These are phyloP conservation scores for Cladobotryum protrusum DNA, from an alignment of 2,329 filamentous ascomycete genomes.

Conservation along the genomic window DNA sequence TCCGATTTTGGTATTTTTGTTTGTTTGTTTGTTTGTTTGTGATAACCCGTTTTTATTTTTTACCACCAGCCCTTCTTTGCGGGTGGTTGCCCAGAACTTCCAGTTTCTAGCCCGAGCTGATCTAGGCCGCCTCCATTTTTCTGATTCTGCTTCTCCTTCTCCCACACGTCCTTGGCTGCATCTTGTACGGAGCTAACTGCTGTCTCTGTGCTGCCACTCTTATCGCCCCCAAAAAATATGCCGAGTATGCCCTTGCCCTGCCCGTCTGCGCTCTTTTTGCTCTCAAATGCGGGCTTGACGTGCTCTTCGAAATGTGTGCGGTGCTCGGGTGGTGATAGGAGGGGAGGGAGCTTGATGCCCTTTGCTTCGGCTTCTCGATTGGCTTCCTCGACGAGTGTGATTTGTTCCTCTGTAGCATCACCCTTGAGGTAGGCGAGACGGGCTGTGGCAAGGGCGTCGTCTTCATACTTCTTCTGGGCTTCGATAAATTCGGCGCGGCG, in stretches of 20 bases:
- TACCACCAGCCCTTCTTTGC: slow-evolving; percentile 48
- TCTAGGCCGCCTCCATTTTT: slow-evolving; percentile 45
- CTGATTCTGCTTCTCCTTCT: slow-evolving; percentile 47
- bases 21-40: slow-evolving; percentile 12
- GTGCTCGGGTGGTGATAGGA: slow-evolving; percentile 41
- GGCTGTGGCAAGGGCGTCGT: slow-evolving; percentile 50
- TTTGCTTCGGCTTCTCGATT: slow-evolving; percentile 40
- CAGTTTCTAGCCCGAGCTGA: slow-evolving; percentile 37
- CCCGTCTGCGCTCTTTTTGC: slow-evolving; percentile 16
- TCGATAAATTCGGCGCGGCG: slow-evolving; percentile 54
- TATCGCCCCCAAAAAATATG: slow-evolving; percentile 24
- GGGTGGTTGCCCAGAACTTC: slow-evolving; percentile 17
- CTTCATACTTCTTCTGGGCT: slow-evolving; percentile 47
- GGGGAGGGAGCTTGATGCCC: slow-evolving; percentile 43
- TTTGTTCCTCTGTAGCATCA: slow-evolving; percentile 50
- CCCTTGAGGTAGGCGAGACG: slow-evolving; percentile 56
- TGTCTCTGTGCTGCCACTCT: slow-evolving; percentile 14
- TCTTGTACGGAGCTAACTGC: slow-evolving; percentile 24
- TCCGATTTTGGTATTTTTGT: slow-evolving; percentile 2
- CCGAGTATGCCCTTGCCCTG: slow-evolving; percentile 33
- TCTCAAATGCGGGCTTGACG: slow-evolving; percentile 26
- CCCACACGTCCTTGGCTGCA: slow-evolving; percentile 39
- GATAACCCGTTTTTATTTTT: slow-evolving; percentile 17
- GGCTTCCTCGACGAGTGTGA: slow-evolving; percentile 51
- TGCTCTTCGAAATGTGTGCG: slow-evolving; percentile 31